Evolutionary conservation across 352 stramenopile species (phyloP).

Genomic region (Phytophthora podocarpi): DNA sequence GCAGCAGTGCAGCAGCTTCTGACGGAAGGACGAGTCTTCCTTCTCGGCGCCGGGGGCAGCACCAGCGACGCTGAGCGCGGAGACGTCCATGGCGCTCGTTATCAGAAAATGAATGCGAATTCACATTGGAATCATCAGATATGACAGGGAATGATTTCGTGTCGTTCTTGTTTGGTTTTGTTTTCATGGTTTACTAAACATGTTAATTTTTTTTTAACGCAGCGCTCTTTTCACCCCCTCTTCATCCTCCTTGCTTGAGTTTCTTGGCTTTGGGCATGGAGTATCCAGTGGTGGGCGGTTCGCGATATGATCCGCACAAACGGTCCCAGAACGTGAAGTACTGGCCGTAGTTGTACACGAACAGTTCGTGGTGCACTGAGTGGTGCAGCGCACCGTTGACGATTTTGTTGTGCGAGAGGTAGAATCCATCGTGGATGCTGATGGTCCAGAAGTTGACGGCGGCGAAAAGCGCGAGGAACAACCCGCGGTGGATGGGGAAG

Average conservation of each 20-base stretch:
- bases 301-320: slow-evolving; percentile 64
- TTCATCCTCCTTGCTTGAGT: slow-evolving; percentile 3
- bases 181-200: too few relatives aligned
- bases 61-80: slow-evolving; percentile 48
- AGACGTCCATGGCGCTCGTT: slow-evolving; percentile 36
- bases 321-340: slow-evolving; percentile 83
- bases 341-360: slow-evolving; percentile 79
- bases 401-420: slow-evolving; percentile 61
- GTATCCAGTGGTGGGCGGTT: slow-evolving; percentile 35
- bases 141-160: too few relatives aligned
- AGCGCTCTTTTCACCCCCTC: too few relatives aligned
- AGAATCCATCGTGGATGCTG: slow-evolving; percentile 73
- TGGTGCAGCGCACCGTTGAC: slow-evolving; percentile 74
- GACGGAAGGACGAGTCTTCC: slow-evolving; percentile 32
- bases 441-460: slow-evolving; percentile 83
- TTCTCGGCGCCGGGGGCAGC: slow-evolving; percentile 21
- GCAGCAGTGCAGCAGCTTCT: slow-evolving; percentile 67
- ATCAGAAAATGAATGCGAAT: slow-evolving; percentile 15
- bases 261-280: slow-evolving; percentile 23
- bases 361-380: slow-evolving; percentile 66
- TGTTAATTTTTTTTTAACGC: background rate
- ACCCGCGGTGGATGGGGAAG: slow-evolving; percentile 62
- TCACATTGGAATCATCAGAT: too few relatives aligned
- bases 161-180: too few relatives aligned
- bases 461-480: slow-evolving; percentile 66